phyloP scores from a whole-genome alignment of 2,329 filamentous ascomycete genomes.

The Grosmannia clavigera region DNA sequence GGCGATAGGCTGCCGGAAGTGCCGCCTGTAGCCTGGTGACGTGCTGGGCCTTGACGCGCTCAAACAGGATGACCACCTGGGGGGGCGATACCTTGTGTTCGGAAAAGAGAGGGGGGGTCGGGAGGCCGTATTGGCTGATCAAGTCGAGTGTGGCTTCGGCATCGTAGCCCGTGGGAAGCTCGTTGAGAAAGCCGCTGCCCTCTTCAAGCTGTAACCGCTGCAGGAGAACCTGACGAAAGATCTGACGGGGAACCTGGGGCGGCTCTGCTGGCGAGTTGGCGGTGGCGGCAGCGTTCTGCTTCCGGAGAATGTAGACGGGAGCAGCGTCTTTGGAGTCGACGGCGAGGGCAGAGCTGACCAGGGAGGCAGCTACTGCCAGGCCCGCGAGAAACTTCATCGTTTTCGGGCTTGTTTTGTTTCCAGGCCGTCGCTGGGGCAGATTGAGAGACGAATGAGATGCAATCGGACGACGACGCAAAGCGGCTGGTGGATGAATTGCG shows the following conservation, averaged over 20 bases:
- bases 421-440: background rate
- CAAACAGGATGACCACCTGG: constrained; percentile 48
- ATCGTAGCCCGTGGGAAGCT: constrained; percentile 27
- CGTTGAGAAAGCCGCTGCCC: constrained; percentile 35
- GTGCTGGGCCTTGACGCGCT: constrained; percentile 38
- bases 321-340: constrained; percentile 27
- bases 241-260: constrained; percentile 35
- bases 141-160: constrained; percentile 39
- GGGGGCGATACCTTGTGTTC: constrained; percentile 21
- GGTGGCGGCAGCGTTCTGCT: constrained; percentile 19
- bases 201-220: constrained; percentile 39
- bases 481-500: background rate
- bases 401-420: background rate
- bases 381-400: constrained; percentile 20
- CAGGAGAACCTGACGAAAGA: constrained; percentile 46
- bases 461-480: constrained; percentile 1
- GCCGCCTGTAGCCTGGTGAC: constrained; percentile 29
- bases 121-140: constrained; percentile 48
- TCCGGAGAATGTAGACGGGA: constrained; percentile 40
- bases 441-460: background rate
- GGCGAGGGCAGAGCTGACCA: constrained; percentile 19
- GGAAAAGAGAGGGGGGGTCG: constrained; percentile 37
- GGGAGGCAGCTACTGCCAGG: constrained; percentile 18
- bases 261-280: constrained; percentile 14
- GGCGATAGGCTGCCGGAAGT: constrained; percentile 20